Evolutionary conservation across 228 moss, liverwort and hornwort species (phyloP).

Genomic region (Sphagnum magellanicum): DNA sequence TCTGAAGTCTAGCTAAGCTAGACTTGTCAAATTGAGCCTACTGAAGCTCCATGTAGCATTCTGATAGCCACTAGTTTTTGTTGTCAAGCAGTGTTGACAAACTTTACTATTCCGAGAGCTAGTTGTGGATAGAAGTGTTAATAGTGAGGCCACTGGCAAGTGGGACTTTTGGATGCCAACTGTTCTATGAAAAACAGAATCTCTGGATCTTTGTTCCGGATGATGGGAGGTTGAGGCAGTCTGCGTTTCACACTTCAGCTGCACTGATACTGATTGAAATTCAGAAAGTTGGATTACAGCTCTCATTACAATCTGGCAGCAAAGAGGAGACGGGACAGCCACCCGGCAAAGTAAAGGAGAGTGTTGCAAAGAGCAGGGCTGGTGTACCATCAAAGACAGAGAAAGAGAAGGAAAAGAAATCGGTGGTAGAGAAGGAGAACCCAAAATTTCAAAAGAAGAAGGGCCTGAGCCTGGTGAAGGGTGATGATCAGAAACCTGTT

Average conservation of each 20-base stretch:
- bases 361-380: slow-evolving; percentile 12
- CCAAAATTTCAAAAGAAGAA: slow-evolving; percentile 34
- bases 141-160: not conserved
- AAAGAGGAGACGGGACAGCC: slow-evolving; percentile 17
- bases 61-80: too few species aligned
- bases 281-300: slow-evolving; percentile 3
- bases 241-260: too few species aligned
- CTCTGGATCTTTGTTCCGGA: not conserved
- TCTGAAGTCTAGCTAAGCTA: too few species aligned
- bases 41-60: too few species aligned
- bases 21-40: too few species aligned
- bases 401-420: slow-evolving; percentile 21
- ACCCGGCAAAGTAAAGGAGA: slow-evolving; percentile 14
- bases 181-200: not conserved
- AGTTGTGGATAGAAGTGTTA: too few species aligned
- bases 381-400: slow-evolving; percentile 8
- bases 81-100: too few species aligned
- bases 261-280: not conserved
- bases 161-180: not conserved
- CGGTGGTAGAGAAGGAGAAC: slow-evolving; percentile 14
- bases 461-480: slow-evolving; percentile 14
- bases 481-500: slow-evolving; percentile 16
- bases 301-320: not conserved
- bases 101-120: too few species aligned
- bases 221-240: not conserved